These are phyloP conservation scores for Trichosporon sp. DNA, from an alignment of 1,284 basidiomycete species.

Conservation along the genomic window DNA sequence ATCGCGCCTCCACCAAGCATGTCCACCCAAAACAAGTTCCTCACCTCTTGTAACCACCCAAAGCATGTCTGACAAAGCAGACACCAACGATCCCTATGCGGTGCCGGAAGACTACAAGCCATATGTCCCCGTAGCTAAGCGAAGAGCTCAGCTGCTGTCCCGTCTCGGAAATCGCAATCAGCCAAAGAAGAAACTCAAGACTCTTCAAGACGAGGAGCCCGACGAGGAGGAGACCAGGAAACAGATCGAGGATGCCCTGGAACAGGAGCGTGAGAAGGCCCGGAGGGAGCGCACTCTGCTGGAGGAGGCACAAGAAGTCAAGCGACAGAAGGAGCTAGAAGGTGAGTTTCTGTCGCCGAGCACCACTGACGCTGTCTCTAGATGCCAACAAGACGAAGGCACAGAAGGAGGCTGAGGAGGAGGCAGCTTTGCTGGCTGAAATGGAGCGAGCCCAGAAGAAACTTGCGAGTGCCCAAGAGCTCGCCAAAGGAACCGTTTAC, in stretches of 20 bases:
- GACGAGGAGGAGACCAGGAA: conserved; percentile 8
- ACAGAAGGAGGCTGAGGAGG: conserved; percentile 79
- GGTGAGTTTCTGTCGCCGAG: conserved; percentile 53
- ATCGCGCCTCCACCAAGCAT: neutral
- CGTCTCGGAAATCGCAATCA: conserved; percentile 56
- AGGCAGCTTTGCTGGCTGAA: conserved; percentile 84
- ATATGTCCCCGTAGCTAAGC: conserved; percentile 36
- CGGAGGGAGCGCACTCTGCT: conserved; percentile 78
- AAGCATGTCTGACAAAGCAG: conserved; percentile 23
- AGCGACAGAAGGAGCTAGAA: conserved; percentile 70
- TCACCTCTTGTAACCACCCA: neutral
- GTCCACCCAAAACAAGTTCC: neutral
- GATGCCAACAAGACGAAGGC: conserved; percentile 79
- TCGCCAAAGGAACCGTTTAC: conserved; percentile 88
- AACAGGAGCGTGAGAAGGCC: conserved; percentile 55
- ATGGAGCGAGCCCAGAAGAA: conserved; percentile 81
- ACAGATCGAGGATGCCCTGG: conserved; percentile 11
- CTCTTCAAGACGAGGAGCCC: conserved; percentile 9
- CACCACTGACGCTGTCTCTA: conserved; percentile 37
- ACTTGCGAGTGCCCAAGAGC: conserved; percentile 83
- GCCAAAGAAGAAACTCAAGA: conserved; percentile 22
- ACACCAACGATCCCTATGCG: conserved; percentile 50
- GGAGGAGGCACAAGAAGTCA: conserved; percentile 88
- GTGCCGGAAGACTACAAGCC: conserved; percentile 30
- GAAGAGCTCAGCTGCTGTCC: conserved; percentile 17